A percentile compares a stretch with the other conserved stretches of the same genome.
Conservation (phyloP, 495 filamentous ascomycete species). For the Hypoxylon rickii region DNA sequence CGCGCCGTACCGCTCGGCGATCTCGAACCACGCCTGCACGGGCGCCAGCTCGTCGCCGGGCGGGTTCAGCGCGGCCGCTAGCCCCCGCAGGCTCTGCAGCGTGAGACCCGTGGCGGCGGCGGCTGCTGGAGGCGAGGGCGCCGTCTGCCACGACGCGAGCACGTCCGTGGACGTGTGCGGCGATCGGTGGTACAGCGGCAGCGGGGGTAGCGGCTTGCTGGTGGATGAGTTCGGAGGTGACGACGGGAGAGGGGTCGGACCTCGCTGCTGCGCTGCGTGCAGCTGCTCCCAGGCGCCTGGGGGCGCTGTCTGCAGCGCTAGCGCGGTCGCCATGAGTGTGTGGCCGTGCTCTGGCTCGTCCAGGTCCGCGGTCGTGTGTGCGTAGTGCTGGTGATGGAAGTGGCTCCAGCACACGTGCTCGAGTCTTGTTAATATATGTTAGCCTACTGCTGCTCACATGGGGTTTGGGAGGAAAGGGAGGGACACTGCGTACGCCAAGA, state of each 20-base stretch:
- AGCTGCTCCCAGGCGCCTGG: constrained; percentile 31
- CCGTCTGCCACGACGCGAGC: constrained; percentile 14
- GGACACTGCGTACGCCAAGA: constrained; percentile 46
- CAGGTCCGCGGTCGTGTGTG: constrained; percentile 31
- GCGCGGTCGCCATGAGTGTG: constrained; percentile 50
- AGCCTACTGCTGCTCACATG: neutral
- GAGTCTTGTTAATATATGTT: constrained; percentile 40
- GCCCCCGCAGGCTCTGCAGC: constrained; percentile 43
- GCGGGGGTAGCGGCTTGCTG: neutral
- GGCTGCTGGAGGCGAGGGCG: neutral
- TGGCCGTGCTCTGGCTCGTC: constrained; percentile 42
- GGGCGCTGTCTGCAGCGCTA: constrained; percentile 44
- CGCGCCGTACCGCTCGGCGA: constrained; percentile 40
- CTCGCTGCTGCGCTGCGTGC: constrained; percentile 13
- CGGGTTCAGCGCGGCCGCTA: constrained; percentile 44
- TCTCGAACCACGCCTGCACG: constrained; percentile 58
- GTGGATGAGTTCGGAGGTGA: neutral
- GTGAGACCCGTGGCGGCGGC: constrained; percentile 34
- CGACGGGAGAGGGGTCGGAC: constrained; percentile 8
- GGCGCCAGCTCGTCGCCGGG: constrained; percentile 49
- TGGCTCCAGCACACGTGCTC: constrained; percentile 57
- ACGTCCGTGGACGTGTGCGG: neutral
- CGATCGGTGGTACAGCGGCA: neutral
- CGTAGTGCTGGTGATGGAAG: constrained; percentile 42
- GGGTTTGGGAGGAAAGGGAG: constrained; percentile 1